Percentiles rank a stretch among this genome's conserved stretches.
These are phyloP conservation scores for Halophytophthora batemanensis DNA, from an alignment of 352 stramenopile genomes.

Conservation along the genomic window DNA sequence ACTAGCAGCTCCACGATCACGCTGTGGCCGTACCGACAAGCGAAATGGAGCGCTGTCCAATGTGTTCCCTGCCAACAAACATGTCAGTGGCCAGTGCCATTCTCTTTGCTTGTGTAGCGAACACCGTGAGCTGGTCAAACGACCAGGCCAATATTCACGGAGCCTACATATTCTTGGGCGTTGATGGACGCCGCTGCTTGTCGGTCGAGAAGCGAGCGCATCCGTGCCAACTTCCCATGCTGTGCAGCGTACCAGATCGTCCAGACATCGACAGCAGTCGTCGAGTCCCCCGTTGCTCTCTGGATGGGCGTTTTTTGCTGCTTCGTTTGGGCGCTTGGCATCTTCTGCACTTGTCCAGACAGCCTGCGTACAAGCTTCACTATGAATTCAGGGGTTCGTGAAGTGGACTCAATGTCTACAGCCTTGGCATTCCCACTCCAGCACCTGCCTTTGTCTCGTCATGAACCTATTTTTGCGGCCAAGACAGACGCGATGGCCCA, in stretches of 20 bases:
- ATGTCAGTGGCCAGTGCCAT: no score
- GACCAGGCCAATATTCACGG: not conserved
- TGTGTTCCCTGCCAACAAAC: constrained; percentile 34
- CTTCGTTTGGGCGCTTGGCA: constrained; percentile 10
- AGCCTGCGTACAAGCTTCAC: no score
- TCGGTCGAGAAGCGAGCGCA: constrained; percentile 50
- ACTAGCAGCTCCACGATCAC: constrained; percentile 47
- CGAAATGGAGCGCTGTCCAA: constrained; percentile 66
- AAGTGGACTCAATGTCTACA: no score
- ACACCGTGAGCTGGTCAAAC: not conserved
- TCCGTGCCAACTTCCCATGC: constrained; percentile 47
- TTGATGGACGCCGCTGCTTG: constrained; percentile 37
- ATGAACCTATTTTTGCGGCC: no score
- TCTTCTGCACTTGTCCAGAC: constrained; percentile 1
- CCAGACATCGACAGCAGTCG: constrained; percentile 36
- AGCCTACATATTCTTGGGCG: constrained; percentile 48
- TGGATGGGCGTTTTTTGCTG: constrained; percentile 25
- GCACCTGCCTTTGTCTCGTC: no score
- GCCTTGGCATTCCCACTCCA: no score
- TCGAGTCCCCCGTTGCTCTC: constrained; percentile 17
- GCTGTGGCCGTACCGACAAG: constrained; percentile 49
- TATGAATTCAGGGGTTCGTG: no score
- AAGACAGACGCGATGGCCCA: no score
- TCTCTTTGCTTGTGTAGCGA: no score
- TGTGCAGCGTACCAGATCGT: constrained; percentile 76